Evolutionary conservation across 1,284 basidiomycete species (phyloP), one percentile per base, ranked within the genome.

Genomic region (Filobasidium uniguttulatum): DNA sequence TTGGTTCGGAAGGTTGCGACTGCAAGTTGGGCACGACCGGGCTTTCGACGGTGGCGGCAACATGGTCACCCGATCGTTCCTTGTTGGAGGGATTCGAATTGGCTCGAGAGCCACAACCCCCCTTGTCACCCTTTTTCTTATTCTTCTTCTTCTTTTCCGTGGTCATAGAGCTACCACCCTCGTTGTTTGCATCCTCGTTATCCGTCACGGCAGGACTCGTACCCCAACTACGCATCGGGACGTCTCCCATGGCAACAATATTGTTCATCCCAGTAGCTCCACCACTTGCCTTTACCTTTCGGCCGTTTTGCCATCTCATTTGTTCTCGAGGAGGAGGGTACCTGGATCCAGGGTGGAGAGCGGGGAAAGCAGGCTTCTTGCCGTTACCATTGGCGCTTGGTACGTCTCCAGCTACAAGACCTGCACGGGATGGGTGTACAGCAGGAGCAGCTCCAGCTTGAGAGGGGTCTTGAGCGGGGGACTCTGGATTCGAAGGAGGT

Each of bases 111-210:
- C 68, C 68, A 1, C 64, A 66, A 2, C 68, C 68, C 20, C 66
- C 66, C 55, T 70, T 70, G 54, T 70, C 68, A 17, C 65, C 63
- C 57, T 65, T 67, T 46, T 60, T 63, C 58, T 60, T 61, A 53
- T 61, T 64, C 56, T 64, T 65, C 53, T 60, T 65, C 57, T 59
- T 58, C 48, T 62, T 58, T 15, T 48, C 14, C 22, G 17, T 22
- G 25, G 19, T 19, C 49, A 26, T 35, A 15, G 26, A 22, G 20
- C 17, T 30, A 2, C 34, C 37, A 30, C 46, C 22, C n/a, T 26
- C 34, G 0, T 37, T 46, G 1, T 25, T 29, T 8, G 47, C 49
- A 2, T 47, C 48, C 14, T 50, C 38, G 17, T 25, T 30, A n/a
- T 36, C 49, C 19, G 48, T 49, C 8, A 41, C 46, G 1, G 50